phyloP scores from a whole-genome alignment of 2,329 filamentous ascomycete genomes.

The Fonsecaea multimorphosa region DNA sequence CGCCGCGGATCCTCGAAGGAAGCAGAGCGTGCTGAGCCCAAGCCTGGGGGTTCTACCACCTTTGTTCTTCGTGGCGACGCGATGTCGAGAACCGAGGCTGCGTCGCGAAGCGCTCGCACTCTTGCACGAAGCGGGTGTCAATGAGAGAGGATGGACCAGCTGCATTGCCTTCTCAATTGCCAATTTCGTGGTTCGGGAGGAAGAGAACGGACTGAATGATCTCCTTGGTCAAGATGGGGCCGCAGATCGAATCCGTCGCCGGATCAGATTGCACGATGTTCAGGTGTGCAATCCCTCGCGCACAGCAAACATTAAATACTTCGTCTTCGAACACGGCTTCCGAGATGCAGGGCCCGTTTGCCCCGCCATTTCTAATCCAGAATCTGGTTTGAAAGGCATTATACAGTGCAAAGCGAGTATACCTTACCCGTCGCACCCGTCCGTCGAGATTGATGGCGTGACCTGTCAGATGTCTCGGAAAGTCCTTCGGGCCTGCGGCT shows the following conservation, averaged over 20 bases:
- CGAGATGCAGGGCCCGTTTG: background rate
- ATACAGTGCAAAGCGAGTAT: conserved; percentile 6
- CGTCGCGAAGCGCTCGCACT: conserved; percentile 44
- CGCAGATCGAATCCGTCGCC: background rate
- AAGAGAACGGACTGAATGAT: conserved; percentile 7
- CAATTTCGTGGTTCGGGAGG: conserved; percentile 23
- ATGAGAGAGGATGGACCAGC: conserved; percentile 28
- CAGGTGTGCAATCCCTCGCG: background rate
- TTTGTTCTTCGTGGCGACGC: conserved; percentile 69
- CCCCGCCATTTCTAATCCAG: background rate
- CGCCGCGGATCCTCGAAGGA: background rate
- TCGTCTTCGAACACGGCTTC: background rate
- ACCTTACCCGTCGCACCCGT: conserved; percentile 17
- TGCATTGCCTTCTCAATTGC: conserved; percentile 25
- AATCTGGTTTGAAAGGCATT: background rate
- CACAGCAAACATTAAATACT: background rate
- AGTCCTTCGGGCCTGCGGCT: conserved; percentile 19
- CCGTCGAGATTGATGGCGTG: conserved; percentile 23
- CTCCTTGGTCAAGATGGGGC: background rate
- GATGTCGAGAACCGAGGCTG: conserved; percentile 64
- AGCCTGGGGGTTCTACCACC: conserved; percentile 65
- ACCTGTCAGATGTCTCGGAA: conserved; percentile 14
- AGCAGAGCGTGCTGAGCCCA: background rate
- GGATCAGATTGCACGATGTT: conserved; percentile 11
- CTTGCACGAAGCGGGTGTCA: conserved; percentile 11